Percentiles rank a stretch among this genome's conserved stretches.
Conservation (phyloP, 805 yeast genomes). For the Metahyphopichia silvanorum region DNA sequence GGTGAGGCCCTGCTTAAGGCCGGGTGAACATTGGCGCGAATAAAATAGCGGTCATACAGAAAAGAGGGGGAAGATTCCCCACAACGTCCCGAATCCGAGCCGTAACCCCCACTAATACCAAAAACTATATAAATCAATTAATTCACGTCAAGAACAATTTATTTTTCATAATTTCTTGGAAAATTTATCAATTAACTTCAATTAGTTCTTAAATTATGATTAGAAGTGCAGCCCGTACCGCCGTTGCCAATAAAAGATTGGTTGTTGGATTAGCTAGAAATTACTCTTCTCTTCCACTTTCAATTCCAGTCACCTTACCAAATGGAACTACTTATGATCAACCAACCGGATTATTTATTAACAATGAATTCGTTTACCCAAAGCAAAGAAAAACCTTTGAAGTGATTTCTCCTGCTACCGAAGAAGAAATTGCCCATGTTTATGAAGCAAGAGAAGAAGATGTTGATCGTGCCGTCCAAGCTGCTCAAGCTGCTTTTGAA, state of each 20-base stretch:
- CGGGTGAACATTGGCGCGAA: too few species aligned
- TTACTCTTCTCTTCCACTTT: slow-evolving; percentile 32
- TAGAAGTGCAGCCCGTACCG: slow-evolving; percentile 4
- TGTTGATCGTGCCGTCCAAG: slow-evolving; percentile 80
- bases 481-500: slow-evolving; percentile 77
- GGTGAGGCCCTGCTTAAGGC: too few species aligned
- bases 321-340: slow-evolving; percentile 70
- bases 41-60: too few species aligned
- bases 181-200: not conserved
- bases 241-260: slow-evolving; percentile 3
- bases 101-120: too few species aligned
- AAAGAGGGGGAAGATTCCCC: too few species aligned
- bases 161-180: too few species aligned
- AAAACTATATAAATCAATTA: too few species aligned
- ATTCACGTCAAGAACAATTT: too few species aligned
- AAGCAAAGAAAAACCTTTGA: slow-evolving; percentile 55
- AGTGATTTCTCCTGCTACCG: slow-evolving; percentile 66
- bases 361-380: slow-evolving; percentile 73
- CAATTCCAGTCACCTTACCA: slow-evolving; percentile 56
- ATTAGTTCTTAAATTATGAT: slow-evolving; percentile 3
- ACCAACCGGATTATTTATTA: slow-evolving; percentile 87
- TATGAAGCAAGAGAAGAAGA: slow-evolving; percentile 78
- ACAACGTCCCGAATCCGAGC: too few species aligned
- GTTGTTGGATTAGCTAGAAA: slow-evolving; percentile 11
- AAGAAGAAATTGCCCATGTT: slow-evolving; percentile 63